Evolutionary conservation across 192 early-diverging fungal species (phyloP), one percentile per base, ranked within the genome.

Genomic region (Backusella tarrabulga): DNA sequence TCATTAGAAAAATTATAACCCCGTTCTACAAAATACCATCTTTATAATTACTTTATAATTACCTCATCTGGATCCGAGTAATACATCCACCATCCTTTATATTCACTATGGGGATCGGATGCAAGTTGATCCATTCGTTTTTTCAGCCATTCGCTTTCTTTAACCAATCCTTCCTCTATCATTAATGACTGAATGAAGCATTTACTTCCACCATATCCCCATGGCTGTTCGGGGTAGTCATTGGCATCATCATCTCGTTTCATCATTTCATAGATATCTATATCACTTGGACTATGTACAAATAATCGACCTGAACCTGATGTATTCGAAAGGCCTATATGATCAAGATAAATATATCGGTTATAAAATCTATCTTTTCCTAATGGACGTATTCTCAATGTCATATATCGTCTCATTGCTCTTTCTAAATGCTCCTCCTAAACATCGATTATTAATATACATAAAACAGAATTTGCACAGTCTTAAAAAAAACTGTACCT

Each of bases 341-440:
- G 86, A 73, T 98, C 97, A 80, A 97, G 90, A 80, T 91, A 97
- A 86, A 91, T 97, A 79, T 98, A 98, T 68, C 88, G 85, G 80
- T 94, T 95, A 71, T 88, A 90, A 79, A 89, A 97, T 3, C 97
- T 89, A 85, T 98, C 97, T 36, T 73, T 77, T 29, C 96, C 97
- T 44, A 98, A 77, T 1, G 93, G 92, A 12, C 75, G 78, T 75
- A 95, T 79, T 4, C 95, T 89, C 11, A 89, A 88, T 8, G 91
- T 88, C 34, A 86, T 89, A 35, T 80, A 86, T 54, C 88, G 85
- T 15, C 88, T 85, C 36, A 91, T 75, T 68, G 94, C 89, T 71
- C 86, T 82, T 73, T 96, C 95, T 9, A 95, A 75, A 26, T 90
- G 85, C 21, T 91, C 88, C 73, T 91, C 89, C 71, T 88, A 82